A percentile compares a stretch with the other conserved stretches of the same genome.
Conservation (phyloP, 2,329 filamentous ascomycete species). For the Botryosphaeria dothidea region DNA sequence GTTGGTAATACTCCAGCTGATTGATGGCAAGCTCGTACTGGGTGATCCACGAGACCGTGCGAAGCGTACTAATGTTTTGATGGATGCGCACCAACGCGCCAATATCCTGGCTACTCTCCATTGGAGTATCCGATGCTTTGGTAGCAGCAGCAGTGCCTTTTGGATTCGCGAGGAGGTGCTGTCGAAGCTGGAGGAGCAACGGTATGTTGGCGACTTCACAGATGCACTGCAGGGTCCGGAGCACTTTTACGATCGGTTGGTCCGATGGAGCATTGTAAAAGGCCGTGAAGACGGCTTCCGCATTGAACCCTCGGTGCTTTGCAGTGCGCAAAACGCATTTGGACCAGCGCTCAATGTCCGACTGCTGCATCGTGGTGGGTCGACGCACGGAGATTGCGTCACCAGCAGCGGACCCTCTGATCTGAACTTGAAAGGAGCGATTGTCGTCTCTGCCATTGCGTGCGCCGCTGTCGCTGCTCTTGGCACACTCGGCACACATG, state of each 20-base stretch:
- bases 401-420: not conserved
- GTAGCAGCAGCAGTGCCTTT: not conserved
- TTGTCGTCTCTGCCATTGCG: not conserved
- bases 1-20: not conserved
- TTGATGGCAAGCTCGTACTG: not conserved
- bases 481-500: not conserved
- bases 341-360: not conserved
- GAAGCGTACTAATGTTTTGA: not conserved
- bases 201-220: not conserved
- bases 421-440: not conserved
- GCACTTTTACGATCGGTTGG: not conserved
- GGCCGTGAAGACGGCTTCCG: not conserved
- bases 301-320: not conserved
- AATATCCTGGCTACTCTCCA: not conserved
- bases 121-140: not conserved
- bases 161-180: not conserved
- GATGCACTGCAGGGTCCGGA: not conserved
- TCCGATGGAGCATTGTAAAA: not conserved
- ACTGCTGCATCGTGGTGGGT: not conserved
- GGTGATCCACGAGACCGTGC: not conserved
- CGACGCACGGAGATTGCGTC: not conserved
- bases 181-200: not conserved
- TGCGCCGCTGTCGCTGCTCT: not conserved
- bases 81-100: not conserved
- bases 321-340: not conserved